A percentile compares a stretch with the other conserved stretches of the same genome.
Evolutionary conservation across 1,284 basidiomycete species (phyloP).

Genomic region (Fomitopsis pinicola): DNA sequence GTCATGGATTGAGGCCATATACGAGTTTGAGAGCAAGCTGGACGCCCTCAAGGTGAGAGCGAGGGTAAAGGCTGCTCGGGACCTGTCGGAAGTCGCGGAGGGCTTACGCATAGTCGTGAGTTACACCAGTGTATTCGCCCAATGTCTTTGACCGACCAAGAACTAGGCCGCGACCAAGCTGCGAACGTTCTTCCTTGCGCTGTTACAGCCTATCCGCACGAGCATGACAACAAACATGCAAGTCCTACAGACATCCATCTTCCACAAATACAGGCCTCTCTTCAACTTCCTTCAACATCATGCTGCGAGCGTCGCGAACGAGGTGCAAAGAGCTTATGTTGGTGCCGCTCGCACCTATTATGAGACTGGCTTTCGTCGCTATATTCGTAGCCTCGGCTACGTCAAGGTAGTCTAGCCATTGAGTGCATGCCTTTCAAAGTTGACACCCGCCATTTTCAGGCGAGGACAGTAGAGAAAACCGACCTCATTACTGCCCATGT

Average conservation of each 20-base stretch:
- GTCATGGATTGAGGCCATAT: constrained; percentile 78
- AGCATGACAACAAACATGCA: constrained; percentile 93
- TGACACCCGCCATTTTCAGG: constrained; percentile 32
- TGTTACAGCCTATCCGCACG: constrained; percentile 78
- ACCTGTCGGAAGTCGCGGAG: constrained; percentile 80
- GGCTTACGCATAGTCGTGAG: constrained; percentile 72
- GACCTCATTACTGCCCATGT: constrained; percentile 45
- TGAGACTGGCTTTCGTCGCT: constrained; percentile 93
- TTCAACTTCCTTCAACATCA: constrained; percentile 87
- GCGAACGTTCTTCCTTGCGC: constrained; percentile 79
- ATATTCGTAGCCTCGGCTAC: constrained; percentile 76
- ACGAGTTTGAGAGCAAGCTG: constrained; percentile 76
- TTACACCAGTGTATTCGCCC: background rate
- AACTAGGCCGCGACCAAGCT: constrained; percentile 82
- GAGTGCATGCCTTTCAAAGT: background rate
- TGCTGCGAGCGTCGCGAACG: constrained; percentile 77
- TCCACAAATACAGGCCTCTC: constrained; percentile 82
- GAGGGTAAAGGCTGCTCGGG: constrained; percentile 81
- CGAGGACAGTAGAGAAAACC: constrained; percentile 59
- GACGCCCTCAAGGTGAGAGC: constrained; percentile 64
- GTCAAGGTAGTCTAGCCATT: constrained; percentile 52
- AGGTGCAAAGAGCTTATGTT: constrained; percentile 88
- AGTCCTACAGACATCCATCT: constrained; percentile 84
- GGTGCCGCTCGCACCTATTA: constrained; percentile 87
- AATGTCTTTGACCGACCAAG: background rate